Percentiles rank a stretch among this genome's conserved stretches.
Evolutionary conservation across 306 rosid species (phyloP).

Genomic region (Castanopsis chinensis): DNA sequence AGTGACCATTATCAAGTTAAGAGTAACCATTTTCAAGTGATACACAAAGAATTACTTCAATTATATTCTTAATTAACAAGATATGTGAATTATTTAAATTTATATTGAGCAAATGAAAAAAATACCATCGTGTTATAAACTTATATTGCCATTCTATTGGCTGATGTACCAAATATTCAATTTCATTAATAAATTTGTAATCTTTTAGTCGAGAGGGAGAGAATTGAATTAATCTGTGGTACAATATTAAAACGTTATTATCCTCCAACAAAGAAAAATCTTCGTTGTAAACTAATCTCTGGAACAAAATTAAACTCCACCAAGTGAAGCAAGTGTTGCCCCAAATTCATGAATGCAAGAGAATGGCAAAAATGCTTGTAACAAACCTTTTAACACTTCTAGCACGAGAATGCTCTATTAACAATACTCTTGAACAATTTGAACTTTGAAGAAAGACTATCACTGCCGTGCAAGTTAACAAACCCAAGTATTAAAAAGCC

Average conservation of each 20-base stretch:
- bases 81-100: too few relatives aligned
- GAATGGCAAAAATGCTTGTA: background rate
- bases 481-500: constrained; percentile 31
- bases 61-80: too few relatives aligned
- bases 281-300: background rate
- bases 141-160: too few relatives aligned
- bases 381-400: background rate
- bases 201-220: too few relatives aligned
- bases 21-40: too few relatives aligned
- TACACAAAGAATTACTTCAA: too few relatives aligned
- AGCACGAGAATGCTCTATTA: constrained; percentile 10
- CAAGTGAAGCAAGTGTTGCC: background rate
- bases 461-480: constrained; percentile 28
- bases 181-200: too few relatives aligned
- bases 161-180: too few relatives aligned
- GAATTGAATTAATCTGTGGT: background rate
- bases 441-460: constrained; percentile 27
- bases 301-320: background rate
- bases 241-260: background rate
- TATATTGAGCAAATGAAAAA: too few relatives aligned
- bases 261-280: constrained; percentile 1
- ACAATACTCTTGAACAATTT: too few relatives aligned
- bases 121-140: too few relatives aligned
- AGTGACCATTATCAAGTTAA: too few relatives aligned
- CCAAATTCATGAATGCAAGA: background rate